These are phyloP conservation scores for Fusarium liriodendri DNA, from an alignment of 2,329 filamentous ascomycete genomes.

Conservation along the genomic window DNA sequence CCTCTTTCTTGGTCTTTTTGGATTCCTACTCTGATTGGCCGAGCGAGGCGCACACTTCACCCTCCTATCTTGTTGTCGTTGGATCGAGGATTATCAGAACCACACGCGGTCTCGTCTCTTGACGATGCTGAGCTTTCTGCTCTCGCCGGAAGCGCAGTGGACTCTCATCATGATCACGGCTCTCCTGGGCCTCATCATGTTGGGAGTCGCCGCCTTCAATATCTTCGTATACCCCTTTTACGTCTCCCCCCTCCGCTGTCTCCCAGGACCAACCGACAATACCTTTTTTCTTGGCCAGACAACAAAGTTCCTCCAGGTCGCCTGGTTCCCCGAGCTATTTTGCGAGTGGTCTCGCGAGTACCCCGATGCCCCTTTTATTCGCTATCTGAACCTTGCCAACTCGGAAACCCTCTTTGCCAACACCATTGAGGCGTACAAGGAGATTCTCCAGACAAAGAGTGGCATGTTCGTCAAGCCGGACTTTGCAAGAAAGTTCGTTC, in stretches of 20 bases:
- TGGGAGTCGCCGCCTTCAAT: constrained; percentile 15
- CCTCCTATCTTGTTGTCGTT: neutral
- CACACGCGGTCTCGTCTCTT: neutral
- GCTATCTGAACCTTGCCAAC: constrained; percentile 44
- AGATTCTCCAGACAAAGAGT: constrained; percentile 43
- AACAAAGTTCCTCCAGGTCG: constrained; percentile 44
- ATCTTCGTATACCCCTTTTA: constrained; percentile 56
- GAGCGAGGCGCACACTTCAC: neutral
- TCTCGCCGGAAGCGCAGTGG: neutral
- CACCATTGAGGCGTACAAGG: constrained; percentile 40
- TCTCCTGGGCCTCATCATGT: neutral
- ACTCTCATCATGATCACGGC: neutral
- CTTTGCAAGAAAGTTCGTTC: constrained; percentile 40
- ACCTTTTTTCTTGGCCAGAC: constrained; percentile 55
- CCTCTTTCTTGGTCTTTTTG: neutral
- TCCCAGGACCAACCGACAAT: constrained; percentile 57
- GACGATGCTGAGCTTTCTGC: neutral
- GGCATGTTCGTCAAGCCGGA: constrained; percentile 42
- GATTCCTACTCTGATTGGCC: neutral
- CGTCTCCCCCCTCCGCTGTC: constrained; percentile 56
- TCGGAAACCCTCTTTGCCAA: constrained; percentile 41
- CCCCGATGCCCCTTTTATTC: constrained; percentile 44
- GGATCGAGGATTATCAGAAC: neutral
- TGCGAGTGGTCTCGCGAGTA: constrained; percentile 43
- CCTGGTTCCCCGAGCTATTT: constrained; percentile 46